These are phyloP conservation scores for Pichia thaimueangensis DNA, from an alignment of 805 yeast genomes.

Conservation along the genomic window DNA sequence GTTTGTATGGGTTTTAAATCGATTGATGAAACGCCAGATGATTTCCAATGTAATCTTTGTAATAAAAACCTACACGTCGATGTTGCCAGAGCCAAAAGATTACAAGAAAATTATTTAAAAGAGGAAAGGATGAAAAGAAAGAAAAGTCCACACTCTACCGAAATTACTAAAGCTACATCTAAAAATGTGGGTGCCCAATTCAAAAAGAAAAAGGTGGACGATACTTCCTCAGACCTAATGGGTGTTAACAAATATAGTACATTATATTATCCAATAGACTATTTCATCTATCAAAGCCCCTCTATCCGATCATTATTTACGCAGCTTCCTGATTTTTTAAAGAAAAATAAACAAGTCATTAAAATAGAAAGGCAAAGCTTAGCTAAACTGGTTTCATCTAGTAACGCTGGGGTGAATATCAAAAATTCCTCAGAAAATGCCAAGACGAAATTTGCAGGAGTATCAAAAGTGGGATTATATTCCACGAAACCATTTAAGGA, in stretches of 20 bases:
- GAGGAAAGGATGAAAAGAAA: constrained; percentile 27
- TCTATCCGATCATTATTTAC: constrained; percentile 25
- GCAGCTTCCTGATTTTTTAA: constrained; percentile 22
- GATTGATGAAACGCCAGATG: constrained; percentile 74
- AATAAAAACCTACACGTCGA: constrained; percentile 41
- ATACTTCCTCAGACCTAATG: constrained; percentile 36
- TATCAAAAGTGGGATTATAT: constrained; percentile 62
- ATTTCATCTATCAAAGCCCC: constrained; percentile 39
- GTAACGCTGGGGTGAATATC: constrained; percentile 29
- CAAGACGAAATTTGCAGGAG: constrained; percentile 58
- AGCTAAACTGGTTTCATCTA: constrained; percentile 16
- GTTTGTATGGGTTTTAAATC: constrained; percentile 76
- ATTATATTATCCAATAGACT: constrained; percentile 41
- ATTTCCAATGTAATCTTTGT: constrained; percentile 74
- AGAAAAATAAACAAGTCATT: constrained; percentile 20
- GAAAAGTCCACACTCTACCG: constrained; percentile 17
- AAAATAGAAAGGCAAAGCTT: constrained; percentile 21
- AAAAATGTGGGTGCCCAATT: constrained; percentile 13
- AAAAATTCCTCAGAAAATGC: constrained; percentile 53
- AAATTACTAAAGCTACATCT: not conserved
- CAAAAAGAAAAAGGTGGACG: constrained; percentile 27
- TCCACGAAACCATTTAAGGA: constrained; percentile 34
- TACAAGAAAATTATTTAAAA: constrained; percentile 29
- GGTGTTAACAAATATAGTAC: constrained; percentile 46
- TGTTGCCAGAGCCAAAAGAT: constrained; percentile 29